These are phyloP conservation scores for Spatholobus suberectus DNA, from an alignment of 306 rosid species.

Conservation along the genomic window DNA sequence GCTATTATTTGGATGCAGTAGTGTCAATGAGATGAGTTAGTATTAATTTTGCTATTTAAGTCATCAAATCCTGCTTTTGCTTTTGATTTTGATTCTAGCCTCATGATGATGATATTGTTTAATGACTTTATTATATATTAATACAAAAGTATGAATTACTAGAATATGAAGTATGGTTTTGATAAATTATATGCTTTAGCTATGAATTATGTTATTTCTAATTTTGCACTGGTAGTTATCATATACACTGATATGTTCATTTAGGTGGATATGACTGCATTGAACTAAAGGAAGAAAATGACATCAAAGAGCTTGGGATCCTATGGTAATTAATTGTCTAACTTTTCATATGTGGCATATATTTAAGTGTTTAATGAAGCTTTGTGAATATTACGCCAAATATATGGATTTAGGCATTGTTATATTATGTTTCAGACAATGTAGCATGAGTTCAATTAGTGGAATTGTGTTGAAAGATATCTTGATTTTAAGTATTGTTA, in stretches of 20 bases:
- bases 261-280: conserved; percentile 92
- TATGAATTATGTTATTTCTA: conserved; percentile 15
- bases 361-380: not conserved
- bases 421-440: not conserved
- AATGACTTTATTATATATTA: not conserved
- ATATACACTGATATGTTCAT: conserved; percentile 8
- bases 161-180: not conserved
- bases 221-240: conserved; percentile 21
- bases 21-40: too few relatives aligned
- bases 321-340: conserved; percentile 78
- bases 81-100: too few relatives aligned
- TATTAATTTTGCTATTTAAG: too few relatives aligned
- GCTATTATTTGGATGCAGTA: too few relatives aligned
- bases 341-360: conserved; percentile 15
- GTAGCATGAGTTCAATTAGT: not conserved
- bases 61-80: too few relatives aligned
- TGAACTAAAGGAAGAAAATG: conserved; percentile 96
- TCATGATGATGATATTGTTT: too few relatives aligned
- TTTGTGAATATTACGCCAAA: conserved; percentile 17
- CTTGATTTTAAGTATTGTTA: conserved; percentile 20
- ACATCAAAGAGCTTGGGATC: conserved; percentile 97
- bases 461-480: conserved; percentile 11
- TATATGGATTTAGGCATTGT: conserved; percentile 16
- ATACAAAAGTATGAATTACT: not conserved
- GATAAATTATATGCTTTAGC: not conserved